phyloP scores from a whole-genome alignment of 768 basidiomycete genomes.

The Calocera viscosa region DNA sequence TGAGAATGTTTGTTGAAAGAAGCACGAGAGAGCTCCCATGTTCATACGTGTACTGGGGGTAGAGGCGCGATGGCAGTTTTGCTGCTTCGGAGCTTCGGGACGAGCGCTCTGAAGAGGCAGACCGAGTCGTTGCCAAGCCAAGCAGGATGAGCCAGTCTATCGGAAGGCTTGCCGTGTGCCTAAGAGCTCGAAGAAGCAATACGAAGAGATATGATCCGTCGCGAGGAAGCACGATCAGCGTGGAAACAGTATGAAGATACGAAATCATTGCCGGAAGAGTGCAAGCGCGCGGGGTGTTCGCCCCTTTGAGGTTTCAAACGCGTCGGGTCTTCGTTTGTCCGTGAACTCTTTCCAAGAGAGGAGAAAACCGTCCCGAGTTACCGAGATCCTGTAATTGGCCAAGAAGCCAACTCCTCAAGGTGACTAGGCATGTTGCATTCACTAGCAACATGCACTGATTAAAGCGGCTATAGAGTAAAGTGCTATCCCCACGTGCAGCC shows the following conservation, averaged over 20 bases:
- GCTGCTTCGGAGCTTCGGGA: background rate
- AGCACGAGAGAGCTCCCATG: background rate
- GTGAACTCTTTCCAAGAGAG: background rate
- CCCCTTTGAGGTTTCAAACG: background rate
- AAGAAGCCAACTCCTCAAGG: background rate
- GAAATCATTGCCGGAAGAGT: background rate
- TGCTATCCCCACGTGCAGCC: background rate
- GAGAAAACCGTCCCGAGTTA: background rate
- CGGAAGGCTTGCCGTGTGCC: background rate
- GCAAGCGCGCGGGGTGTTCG: background rate
- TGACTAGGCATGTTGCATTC: background rate
- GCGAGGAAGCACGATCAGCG: background rate
- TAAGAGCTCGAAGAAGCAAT: background rate
- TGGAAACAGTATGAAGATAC: background rate
- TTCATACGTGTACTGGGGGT: background rate
- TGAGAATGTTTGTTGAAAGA: background rate
- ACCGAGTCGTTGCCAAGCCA: background rate
- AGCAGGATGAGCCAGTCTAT: background rate
- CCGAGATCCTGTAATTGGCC: background rate
- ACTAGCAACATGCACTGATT: background rate
- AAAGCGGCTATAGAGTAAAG: background rate
- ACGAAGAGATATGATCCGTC: background rate
- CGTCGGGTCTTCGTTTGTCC: background rate
- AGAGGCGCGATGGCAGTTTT: background rate
- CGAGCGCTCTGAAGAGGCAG: background rate